Base-by-base conservation (phyloP, 805 yeast species). In the Starmera pachycereana region DNA sequence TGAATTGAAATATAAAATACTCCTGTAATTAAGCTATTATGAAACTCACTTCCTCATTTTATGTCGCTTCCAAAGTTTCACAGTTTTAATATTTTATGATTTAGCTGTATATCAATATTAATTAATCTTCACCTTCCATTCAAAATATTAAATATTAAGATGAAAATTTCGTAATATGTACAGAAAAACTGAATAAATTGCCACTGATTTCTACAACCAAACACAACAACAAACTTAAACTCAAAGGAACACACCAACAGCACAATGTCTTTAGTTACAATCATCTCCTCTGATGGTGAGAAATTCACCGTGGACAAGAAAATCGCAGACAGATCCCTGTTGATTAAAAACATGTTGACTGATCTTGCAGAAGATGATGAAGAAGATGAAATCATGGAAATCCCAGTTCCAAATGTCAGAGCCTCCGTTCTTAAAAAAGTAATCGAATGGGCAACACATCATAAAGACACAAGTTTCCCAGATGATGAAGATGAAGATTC, bases 391-490 rank as follows among this genome's bases (percentile, higher is more conserved):
- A 82, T 78, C 32, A 77, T 79, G 47, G 84, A 78, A 44, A 82
- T 90, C 53, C 97, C 97, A 31, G 77, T 88, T 11, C 96, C 95
- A 32, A 88, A 86, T 54, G 96, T 88, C 31, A 71, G 90, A 49
- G 82, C 95, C 9, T 78, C 82, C 13, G 95, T 90, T 16, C 70
- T 90, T 63, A 77, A 82, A 59, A 87, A 88, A 57, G 90, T 90
- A n/a, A 69, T 90, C 40, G 96, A 90, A 58, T 90, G 96, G 94
- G 88, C 96, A 53, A 94, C 85, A 55, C 92, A 90, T 60, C 96
- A 90, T 68, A 83, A 81, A 60, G 88, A 85, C 57, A 74, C 83
- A 9, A 69, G 68, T 14, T 80, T 80, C 61, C 84, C 85, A 14
- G 87, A 79, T 46, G 89, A 81, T 40, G 86, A 77, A 42, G 96